Evolutionary conservation across 176 grass and related monocot genomes (phyloP).

Genomic region (Oryza punctata): DNA sequence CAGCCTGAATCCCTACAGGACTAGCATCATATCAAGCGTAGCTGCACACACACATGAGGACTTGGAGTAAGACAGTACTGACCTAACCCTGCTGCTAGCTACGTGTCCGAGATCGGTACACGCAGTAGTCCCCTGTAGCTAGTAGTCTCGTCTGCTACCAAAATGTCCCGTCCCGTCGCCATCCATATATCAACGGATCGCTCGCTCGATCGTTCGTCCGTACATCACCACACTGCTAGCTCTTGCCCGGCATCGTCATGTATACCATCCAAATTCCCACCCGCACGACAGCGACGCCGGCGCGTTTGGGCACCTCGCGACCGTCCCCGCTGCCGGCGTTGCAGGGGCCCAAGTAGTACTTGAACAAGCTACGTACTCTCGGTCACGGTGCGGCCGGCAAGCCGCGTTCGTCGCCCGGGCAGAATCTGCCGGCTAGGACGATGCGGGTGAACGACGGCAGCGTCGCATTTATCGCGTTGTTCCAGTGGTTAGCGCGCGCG

Average conservation of each 20-base stretch:
- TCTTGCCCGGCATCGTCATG: too few species aligned
- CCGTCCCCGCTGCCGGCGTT: background rate
- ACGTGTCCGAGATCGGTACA: background rate
- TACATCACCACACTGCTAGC: too few species aligned
- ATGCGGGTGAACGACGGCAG: background rate
- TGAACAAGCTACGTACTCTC: background rate
- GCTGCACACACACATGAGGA: background rate
- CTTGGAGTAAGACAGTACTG: conserved; percentile 28
- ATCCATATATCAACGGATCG: background rate
- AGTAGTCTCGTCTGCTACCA: background rate
- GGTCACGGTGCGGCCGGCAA: background rate
- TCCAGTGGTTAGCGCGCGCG: too few species aligned
- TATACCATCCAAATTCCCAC: too few species aligned
- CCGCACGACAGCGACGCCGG: background rate
- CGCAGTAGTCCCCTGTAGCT: background rate
- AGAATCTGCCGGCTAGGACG: background rate
- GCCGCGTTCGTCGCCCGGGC: background rate
- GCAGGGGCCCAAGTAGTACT: background rate
- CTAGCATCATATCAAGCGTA: background rate
- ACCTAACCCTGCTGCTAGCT: background rate
- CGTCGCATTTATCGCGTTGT: background rate
- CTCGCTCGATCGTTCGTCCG: too few species aligned
- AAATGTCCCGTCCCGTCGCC: background rate
- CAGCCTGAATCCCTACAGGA: background rate
- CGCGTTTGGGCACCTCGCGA: too few species aligned